Percentiles rank a stretch among this genome's conserved stretches.
These are phyloP conservation scores for Pezicula neosporulosa DNA, from an alignment of 2,329 filamentous ascomycete species.

Conservation along the genomic window DNA sequence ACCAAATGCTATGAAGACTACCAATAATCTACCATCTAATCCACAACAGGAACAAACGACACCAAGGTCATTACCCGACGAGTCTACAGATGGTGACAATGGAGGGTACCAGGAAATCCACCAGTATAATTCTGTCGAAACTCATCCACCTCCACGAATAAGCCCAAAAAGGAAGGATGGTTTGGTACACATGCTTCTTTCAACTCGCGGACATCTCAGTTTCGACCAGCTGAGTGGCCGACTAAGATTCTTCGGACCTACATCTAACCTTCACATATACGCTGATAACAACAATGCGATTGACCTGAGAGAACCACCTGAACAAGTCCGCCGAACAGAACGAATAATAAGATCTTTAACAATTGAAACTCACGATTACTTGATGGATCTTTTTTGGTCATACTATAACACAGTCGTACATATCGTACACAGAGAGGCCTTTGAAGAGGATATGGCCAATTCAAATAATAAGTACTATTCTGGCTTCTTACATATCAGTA, in stretches of 20 bases:
- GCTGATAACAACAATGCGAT: constrained; percentile 33
- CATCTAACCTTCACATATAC: constrained; percentile 50
- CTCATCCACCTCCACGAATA: constrained; percentile 22
- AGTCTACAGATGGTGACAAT: constrained; percentile 14
- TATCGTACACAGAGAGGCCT: constrained; percentile 45
- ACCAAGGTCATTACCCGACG: constrained; percentile 11
- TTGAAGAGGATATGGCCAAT: constrained; percentile 42
- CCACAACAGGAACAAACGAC: constrained; percentile 8
- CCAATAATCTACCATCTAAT: constrained; percentile 1
- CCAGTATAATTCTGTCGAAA: constrained; percentile 2
- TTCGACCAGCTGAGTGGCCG: constrained; percentile 48
- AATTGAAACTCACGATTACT: constrained; percentile 45
- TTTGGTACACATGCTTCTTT: constrained; percentile 45
- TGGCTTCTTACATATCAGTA: constrained; percentile 46
- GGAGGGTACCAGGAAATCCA: constrained; percentile 8
- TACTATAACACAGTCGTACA: constrained; percentile 47
- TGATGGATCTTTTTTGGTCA: constrained; percentile 48
- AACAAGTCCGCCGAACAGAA: constrained; percentile 43
- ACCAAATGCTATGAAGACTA: constrained; percentile 17
- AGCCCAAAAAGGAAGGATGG: constrained; percentile 40
- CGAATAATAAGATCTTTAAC: constrained; percentile 43
- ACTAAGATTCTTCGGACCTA: constrained; percentile 50
- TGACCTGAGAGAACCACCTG: constrained; percentile 36
- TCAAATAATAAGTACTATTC: constrained; percentile 47
- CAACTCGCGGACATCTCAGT: constrained; percentile 45